phyloP scores from a whole-genome alignment of 345 rosid species.

The Gossypium australe region DNA sequence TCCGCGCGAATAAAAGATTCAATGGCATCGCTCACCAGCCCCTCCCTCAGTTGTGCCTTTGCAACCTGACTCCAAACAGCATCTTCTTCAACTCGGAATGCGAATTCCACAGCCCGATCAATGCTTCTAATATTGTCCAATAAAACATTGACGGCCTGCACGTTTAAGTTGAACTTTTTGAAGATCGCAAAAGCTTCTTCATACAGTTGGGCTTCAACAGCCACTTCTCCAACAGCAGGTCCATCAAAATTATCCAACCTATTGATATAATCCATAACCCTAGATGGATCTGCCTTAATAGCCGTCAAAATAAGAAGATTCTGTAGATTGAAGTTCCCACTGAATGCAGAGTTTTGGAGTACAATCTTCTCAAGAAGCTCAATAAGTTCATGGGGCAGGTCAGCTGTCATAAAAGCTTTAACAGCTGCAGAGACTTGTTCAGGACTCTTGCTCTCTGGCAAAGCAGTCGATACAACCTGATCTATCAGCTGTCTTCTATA shows the following conservation, averaged over 20 bases:
- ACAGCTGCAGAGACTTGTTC: slow-evolving; percentile 86
- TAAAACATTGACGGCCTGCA: slow-evolving; percentile 65
- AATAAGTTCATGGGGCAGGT: slow-evolving; percentile 73
- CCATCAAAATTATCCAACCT: slow-evolving; percentile 98
- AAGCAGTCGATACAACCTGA: slow-evolving; percentile 96
- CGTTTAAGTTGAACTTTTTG: slow-evolving; percentile 81
- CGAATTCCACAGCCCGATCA: slow-evolving; percentile 90
- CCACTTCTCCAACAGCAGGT: slow-evolving; percentile 96
- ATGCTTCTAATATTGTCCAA: slow-evolving; percentile 65
- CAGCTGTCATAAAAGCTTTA: slow-evolving; percentile 82
- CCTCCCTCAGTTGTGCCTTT: slow-evolving; percentile 88
- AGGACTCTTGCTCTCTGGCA: slow-evolving; percentile 89
- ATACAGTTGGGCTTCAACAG: slow-evolving; percentile 80
- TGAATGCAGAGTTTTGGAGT: slow-evolving; percentile 96
- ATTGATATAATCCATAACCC: slow-evolving; percentile 95
- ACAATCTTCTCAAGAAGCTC: slow-evolving; percentile 94
- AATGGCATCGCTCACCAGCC: slow-evolving; percentile 92
- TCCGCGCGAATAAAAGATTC: slow-evolving; percentile 96
- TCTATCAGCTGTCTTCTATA: slow-evolving; percentile 90
- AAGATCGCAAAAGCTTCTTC: slow-evolving; percentile 86
- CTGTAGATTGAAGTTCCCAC: slow-evolving; percentile 94
- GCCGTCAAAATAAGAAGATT: slow-evolving; percentile 96
- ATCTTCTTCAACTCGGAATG: slow-evolving; percentile 96
- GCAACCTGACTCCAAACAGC: slow-evolving; percentile 98
- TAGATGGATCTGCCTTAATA: slow-evolving; percentile 89